These are phyloP conservation scores for Alternaria angustiovoidea DNA, from an alignment of 2,329 filamentous ascomycete genomes.

Conservation along the genomic window DNA sequence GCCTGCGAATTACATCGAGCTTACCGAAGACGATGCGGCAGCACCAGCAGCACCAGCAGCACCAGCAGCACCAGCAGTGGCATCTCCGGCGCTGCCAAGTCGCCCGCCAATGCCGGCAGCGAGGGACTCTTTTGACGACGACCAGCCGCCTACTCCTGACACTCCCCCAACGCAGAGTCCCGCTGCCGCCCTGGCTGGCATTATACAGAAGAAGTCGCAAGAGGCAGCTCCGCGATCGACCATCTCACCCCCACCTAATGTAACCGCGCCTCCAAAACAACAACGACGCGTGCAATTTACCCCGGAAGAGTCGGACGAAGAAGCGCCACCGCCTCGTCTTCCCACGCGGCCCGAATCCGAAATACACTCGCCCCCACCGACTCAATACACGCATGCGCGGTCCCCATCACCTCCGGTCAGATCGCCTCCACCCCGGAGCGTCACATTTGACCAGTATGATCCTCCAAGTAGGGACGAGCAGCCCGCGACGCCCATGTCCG, in stretches of 20 bases:
- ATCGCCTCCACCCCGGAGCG: constrained; percentile 50
- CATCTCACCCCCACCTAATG: constrained; percentile 61
- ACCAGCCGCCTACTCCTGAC: constrained; percentile 54
- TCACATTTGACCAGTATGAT: constrained; percentile 55
- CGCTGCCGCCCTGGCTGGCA: constrained; percentile 66
- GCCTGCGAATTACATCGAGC: constrained; percentile 93
- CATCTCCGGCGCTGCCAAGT: constrained; percentile 57
- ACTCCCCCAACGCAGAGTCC: constrained; percentile 60
- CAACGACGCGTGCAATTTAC: constrained; percentile 65
- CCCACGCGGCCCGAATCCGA: constrained; percentile 69
- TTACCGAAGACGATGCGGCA: constrained; percentile 60
- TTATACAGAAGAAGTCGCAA: constrained; percentile 60
- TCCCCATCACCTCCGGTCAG: constrained; percentile 48
- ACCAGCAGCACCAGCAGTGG: constrained; percentile 28
- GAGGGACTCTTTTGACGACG: constrained; percentile 55
- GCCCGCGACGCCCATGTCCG: constrained; percentile 58
- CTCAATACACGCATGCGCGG: constrained; percentile 51
- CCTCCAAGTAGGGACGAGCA: constrained; percentile 49
- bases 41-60: constrained; percentile 26
- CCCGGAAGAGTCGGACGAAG: constrained; percentile 74
- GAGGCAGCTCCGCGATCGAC: constrained; percentile 39
- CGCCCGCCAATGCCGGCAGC: constrained; percentile 51
- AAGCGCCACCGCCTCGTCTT: constrained; percentile 65
- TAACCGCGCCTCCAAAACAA: constrained; percentile 55
- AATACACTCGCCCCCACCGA: constrained; percentile 59